Percentiles rank a stretch among this genome's conserved stretches.
These are phyloP conservation scores for Entomortierella beljakovae DNA, from an alignment of 192 early-diverging fungal genomes.

Conservation along the genomic window DNA sequence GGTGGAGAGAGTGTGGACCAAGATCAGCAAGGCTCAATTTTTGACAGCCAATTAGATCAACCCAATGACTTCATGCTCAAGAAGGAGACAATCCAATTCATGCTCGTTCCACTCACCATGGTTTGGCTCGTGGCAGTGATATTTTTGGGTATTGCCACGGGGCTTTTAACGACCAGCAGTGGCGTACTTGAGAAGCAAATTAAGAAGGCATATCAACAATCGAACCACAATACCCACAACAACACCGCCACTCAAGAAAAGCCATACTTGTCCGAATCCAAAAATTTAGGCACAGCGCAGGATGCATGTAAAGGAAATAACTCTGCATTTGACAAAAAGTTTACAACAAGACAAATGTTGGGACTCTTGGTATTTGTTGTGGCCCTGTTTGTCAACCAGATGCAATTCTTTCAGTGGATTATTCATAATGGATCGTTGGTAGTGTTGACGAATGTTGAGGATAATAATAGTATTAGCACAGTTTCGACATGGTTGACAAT, in stretches of 20 bases:
- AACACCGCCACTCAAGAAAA: no score
- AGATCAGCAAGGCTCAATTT: no score
- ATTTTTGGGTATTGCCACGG: slow-evolving; percentile 31
- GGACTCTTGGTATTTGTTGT: neutral
- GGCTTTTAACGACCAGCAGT: slow-evolving; percentile 21
- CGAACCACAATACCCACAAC: no score
- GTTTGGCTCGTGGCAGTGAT: slow-evolving; percentile 27
- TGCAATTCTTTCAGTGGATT: slow-evolving; percentile 20
- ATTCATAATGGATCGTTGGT: neutral
- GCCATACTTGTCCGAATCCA: no score
- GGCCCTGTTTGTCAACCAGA: neutral
- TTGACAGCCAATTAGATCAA: neutral
- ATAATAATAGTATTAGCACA: neutral
- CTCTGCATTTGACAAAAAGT: no score
- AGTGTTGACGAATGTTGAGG: no score
- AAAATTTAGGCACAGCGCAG: no score
- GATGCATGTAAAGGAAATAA: no score
- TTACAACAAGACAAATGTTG: neutral
- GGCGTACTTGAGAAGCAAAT: slow-evolving; percentile 8
- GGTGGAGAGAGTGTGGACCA: no score
- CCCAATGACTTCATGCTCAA: neutral
- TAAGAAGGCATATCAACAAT: neutral
- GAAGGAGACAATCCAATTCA: neutral
- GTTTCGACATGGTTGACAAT: slow-evolving; percentile 4
- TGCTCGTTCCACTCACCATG: slow-evolving; percentile 11